Evolutionary conservation across 495 filamentous ascomycete species (phyloP), one percentile per base, ranked within the genome.

Genomic region (Penicillium parvum): DNA sequence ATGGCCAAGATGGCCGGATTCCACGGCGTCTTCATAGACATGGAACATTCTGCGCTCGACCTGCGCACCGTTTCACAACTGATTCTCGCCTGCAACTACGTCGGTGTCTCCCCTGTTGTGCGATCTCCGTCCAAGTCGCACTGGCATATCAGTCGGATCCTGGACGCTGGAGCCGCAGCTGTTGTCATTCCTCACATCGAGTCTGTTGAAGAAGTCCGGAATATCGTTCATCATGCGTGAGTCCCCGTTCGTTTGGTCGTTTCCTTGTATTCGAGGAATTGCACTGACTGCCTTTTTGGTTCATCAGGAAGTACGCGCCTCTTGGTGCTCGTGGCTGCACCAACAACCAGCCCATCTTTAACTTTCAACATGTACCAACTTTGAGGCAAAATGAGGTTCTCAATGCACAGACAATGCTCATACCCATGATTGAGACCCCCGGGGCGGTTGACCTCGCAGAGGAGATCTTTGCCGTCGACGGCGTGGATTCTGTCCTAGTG

Each of bases 361-460:
- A 57, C 15, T 61, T 57, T 34, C 47, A 50, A 22, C 40, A 50
- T 22, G 37, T 58, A 10, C 54, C 53, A 0, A 64, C 53, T 0
- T 15, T 53, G 10, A 35, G 47, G 47, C 54, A 58, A 18, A 60
- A 61, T 40, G 50, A 47, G 23, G 37, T 50, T 7, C 20, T 59
- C n/a, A 65, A 61, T 29, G 5, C 14, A 1, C 41, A 61, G 32
- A 57, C 57, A 0, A 61, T 63, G 59, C 17, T 60, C 4, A 59
- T 65, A 34, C 51, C 52, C 1, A 65, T 65, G 61, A 61, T 65
- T 47, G 61, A 65, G 42, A 63, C 61, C 1, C 53, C 50, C 5
- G 40, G 18, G 16, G 59, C 54, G 11, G 53, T 65, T 10, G 59
- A 59, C 10, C 21, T 55, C 1, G 53, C 47, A 10, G 61, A 65